Conservation (phyloP, 2,329 filamentous ascomycete species). For the Ophiognomonia clavigignenti-juglandacearum region DNA sequence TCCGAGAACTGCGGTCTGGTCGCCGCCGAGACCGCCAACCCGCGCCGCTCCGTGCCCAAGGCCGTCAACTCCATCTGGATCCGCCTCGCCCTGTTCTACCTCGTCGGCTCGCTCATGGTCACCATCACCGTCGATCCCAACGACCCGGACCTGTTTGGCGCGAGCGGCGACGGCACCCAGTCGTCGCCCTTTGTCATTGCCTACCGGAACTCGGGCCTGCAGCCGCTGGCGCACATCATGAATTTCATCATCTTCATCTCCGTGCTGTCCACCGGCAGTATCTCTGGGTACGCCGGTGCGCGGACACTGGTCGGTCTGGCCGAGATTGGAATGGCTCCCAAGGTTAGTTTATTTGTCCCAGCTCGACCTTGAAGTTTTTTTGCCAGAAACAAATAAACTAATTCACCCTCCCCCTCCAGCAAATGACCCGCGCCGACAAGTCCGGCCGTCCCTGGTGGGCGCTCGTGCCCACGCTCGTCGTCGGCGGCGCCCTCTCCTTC, state of each 20-base stretch:
- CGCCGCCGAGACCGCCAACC: conserved; percentile 38
- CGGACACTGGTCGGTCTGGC: conserved; percentile 39
- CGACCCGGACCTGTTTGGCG: conserved; percentile 36
- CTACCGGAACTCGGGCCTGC: conserved; percentile 33
- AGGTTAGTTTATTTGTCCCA: conserved; percentile 2
- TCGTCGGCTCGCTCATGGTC: conserved; percentile 38
- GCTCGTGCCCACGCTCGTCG: conserved; percentile 45
- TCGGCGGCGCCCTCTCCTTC: conserved; percentile 38
- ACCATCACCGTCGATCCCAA: conserved; percentile 37
- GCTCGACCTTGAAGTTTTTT: neutral
- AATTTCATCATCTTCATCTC: conserved; percentile 44
- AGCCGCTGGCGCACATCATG: conserved; percentile 39
- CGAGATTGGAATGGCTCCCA: conserved; percentile 37
- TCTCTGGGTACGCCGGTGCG: conserved; percentile 36
- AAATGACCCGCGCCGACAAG: conserved; percentile 28
- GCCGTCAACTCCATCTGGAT: conserved; percentile 42
- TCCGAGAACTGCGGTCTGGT: conserved; percentile 38
- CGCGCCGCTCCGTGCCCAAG: conserved; percentile 34
- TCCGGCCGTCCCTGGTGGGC: conserved; percentile 31
- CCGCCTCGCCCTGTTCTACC: conserved; percentile 39
- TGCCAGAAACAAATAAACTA: neutral
- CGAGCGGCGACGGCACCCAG: conserved; percentile 32
- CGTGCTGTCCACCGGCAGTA: conserved; percentile 38
- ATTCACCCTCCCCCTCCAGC: conserved; percentile 8
- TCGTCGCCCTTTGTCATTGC: conserved; percentile 42